Percentiles rank a stretch among this genome's conserved stretches.
phyloP scores from a whole-genome alignment of 2,329 filamentous ascomycete genomes.

The Colletotrichum spaethianum region DNA sequence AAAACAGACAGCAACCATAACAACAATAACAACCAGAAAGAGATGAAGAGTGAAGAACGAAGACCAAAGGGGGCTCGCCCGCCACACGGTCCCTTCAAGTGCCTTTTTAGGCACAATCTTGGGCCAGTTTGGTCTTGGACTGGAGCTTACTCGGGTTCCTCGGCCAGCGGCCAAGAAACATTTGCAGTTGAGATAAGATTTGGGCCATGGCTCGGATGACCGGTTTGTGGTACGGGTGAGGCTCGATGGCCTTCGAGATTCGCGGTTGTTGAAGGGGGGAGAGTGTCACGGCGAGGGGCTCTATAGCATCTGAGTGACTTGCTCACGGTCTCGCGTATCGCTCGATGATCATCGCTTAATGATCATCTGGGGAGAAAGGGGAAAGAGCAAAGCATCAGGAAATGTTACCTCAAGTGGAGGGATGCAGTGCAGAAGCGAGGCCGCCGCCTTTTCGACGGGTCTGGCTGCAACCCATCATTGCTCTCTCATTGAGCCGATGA shows the following conservation, averaged over 20 bases:
- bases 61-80: no score
- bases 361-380: background rate
- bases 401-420: background rate
- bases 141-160: background rate
- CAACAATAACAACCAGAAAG: background rate
- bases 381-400: background rate
- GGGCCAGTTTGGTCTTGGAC: background rate
- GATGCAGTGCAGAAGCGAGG: background rate
- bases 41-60: no score
- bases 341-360: background rate
- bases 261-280: background rate
- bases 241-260: background rate
- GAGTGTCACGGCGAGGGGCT: background rate
- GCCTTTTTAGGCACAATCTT: background rate
- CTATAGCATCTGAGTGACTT: background rate
- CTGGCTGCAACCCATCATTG: background rate
- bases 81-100: background rate
- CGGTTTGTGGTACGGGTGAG: no score
- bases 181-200: background rate
- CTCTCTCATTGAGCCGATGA: background rate
- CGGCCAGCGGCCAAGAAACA: background rate
- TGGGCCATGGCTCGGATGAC: no score
- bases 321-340: background rate
- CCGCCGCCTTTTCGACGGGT: background rate
- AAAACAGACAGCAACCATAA: background rate